A percentile compares a stretch with the other conserved stretches of the same genome.
Conservation (phyloP, 495 filamentous ascomycete species). For the Podospora pseudocomata region DNA sequence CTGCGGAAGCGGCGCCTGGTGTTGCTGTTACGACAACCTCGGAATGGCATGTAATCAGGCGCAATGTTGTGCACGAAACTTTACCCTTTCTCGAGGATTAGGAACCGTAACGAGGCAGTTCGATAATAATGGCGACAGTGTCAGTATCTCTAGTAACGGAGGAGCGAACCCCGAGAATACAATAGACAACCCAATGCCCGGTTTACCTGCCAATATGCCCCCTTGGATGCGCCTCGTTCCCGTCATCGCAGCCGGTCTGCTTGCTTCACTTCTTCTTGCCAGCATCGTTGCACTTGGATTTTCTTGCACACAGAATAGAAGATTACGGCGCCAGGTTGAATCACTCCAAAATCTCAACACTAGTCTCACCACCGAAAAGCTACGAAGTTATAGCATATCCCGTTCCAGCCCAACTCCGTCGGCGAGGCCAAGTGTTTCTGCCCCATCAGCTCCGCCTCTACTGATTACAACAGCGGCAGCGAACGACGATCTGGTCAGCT, state of each 20-base stretch:
- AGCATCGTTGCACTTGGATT: slow-evolving; percentile 15
- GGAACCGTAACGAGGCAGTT: slow-evolving; percentile 19
- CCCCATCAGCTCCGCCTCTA: not conserved
- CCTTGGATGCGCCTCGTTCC: slow-evolving; percentile 14
- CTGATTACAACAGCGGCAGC: not conserved
- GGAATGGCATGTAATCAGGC: slow-evolving; percentile 21
- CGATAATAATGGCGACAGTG: slow-evolving; percentile 9
- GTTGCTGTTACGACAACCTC: slow-evolving; percentile 32
- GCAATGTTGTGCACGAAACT: slow-evolving; percentile 28
- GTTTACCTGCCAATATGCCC: not conserved
- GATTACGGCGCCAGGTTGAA: slow-evolving; percentile 17
- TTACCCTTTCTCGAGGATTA: slow-evolving; percentile 22
- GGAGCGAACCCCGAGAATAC: not conserved
- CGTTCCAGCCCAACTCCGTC: not conserved
- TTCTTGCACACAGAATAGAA: slow-evolving; percentile 18
- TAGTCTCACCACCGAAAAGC: slow-evolving; percentile 1
- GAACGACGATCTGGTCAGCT: not conserved
- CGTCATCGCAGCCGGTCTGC: slow-evolving; percentile 12
- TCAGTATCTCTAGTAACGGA: not conserved
- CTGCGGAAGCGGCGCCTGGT: slow-evolving; percentile 26
- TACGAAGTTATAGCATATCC: not conserved
- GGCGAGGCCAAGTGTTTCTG: slow-evolving; percentile 8
- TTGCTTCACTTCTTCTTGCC: slow-evolving; percentile 18
- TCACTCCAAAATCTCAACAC: slow-evolving; percentile 10
- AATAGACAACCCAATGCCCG: not conserved